Evolutionary conservation across 2,329 filamentous ascomycete species (phyloP), one percentile per base, ranked within the genome.

Genomic region (Helotiales sp.): DNA sequence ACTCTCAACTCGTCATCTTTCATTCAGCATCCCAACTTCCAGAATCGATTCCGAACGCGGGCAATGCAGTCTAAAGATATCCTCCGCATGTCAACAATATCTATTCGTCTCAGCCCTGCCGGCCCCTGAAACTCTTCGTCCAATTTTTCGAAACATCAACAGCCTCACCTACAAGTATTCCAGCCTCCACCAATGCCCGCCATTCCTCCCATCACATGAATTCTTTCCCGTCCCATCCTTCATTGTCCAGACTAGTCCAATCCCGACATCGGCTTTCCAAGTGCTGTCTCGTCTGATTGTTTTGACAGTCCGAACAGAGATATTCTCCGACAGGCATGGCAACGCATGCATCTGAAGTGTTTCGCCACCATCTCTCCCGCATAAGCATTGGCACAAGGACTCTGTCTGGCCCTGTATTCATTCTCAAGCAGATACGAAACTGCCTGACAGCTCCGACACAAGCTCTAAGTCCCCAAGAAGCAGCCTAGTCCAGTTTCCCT

Each of bases 71-170:
- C 13, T 26, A 11, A 30, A 59, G 34, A 13, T 37, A 10, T 17
- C 54, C 52, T 58, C 52, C 26, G 30, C 54, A 45, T 52, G 17
- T 58, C 37, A 28, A 43, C 6, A 43, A 28, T 13, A 6, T 22
- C 40, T 43, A n/a, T 43, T 43, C 28, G 65, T 69, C 58, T 69
- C 65, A 66, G 64, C 63, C 64, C 66, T 68, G 58, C 60, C 40
- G 62, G 40, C 52, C 32, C 52, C 58, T 69, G 71, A 71, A 69
- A 69, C 66, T 40, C 28, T 7, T 22, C 40, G 67, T 68, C 71
- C 65, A 49, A 70, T 61, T 67, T 70, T 40, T 71, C 69, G 70
- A 72, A 73, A 72, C 71, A 69, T 64, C 65, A 70, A 68, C 57
- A 70, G 66, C 68, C 52, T 73, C 68, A 73, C 40, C 30, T 15